These are phyloP conservation scores for Clonostachys solani DNA, from an alignment of 2,329 filamentous ascomycete genomes.

Conservation along the genomic window DNA sequence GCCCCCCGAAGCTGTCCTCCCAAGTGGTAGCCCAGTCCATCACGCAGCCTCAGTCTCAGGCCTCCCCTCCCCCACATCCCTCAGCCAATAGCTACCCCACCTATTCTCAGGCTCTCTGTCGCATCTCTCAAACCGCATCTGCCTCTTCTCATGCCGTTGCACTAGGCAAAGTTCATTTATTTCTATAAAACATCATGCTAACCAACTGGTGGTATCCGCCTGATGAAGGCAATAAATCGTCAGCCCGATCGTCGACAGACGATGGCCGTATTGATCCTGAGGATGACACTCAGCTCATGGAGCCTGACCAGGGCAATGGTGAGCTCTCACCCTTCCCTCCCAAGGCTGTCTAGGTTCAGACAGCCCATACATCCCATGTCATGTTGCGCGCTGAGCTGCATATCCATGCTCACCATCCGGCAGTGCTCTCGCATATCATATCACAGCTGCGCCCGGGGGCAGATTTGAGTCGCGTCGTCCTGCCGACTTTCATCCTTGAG, in stretches of 20 bases:
- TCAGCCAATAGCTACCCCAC: background rate
- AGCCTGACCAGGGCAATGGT: constrained; percentile 94
- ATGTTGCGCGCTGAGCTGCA: background rate
- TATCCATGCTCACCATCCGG: background rate
- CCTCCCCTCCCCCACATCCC: too few species aligned
- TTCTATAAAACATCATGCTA: constrained; percentile 24
- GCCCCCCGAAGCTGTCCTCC: too few species aligned
- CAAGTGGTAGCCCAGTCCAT: too few species aligned
- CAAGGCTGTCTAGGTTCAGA: background rate
- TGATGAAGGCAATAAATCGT: constrained; percentile 42
- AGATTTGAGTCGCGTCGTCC: constrained; percentile 87
- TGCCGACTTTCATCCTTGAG: constrained; percentile 97
- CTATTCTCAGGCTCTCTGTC: background rate
- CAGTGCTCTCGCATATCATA: constrained; percentile 95
- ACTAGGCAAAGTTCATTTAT: background rate
- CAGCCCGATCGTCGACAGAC: constrained; percentile 51
- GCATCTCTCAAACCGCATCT: too few species aligned
- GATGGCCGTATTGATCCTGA: constrained; percentile 41
- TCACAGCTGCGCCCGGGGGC: constrained; percentile 93
- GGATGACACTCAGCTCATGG: constrained; percentile 79
- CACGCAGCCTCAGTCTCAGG: too few species aligned
- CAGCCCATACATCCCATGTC: background rate
- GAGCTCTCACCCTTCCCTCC: constrained; percentile 24
- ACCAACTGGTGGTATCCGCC: constrained; percentile 33
- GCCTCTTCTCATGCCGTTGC: background rate